Percentiles rank a stretch among this genome's conserved stretches.
These are phyloP conservation scores for Neopestalotiopsis sp. DNA, from an alignment of 2,329 filamentous ascomycete species.

Conservation along the genomic window DNA sequence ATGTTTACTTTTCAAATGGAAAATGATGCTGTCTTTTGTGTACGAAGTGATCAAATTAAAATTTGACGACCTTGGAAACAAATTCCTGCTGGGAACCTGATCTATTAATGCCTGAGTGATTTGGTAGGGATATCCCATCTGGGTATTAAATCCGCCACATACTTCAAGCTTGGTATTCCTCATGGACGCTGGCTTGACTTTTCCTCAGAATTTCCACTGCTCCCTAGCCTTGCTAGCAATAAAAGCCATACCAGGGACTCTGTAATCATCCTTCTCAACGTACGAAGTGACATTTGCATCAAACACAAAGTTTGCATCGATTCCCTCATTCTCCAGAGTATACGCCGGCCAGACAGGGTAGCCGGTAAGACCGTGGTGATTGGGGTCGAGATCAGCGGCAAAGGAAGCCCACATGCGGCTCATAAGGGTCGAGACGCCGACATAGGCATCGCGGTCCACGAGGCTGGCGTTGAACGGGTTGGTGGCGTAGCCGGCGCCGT, in stretches of 20 bases:
- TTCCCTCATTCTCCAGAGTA: slow-evolving; percentile 40
- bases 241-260: neutral
- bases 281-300: slow-evolving; percentile 49
- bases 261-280: slow-evolving; percentile 3
- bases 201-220: neutral
- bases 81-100: too few relatives aligned
- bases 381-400: slow-evolving; percentile 52
- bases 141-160: neutral
- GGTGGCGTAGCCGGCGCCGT: slow-evolving; percentile 50
- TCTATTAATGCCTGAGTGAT: too few relatives aligned
- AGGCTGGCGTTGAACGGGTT: slow-evolving; percentile 41
- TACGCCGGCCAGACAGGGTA: neutral
- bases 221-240: neutral
- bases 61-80: too few relatives aligned
- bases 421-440: slow-evolving; percentile 52
- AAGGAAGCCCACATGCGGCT: slow-evolving; percentile 58
- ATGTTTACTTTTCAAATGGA: neutral
- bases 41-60: too few relatives aligned
- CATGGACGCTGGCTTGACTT: neutral
- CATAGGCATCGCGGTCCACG: slow-evolving; percentile 45
- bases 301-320: slow-evolving; percentile 55
- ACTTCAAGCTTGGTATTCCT: neutral
- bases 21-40: too few relatives aligned
- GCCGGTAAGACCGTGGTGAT: slow-evolving; percentile 23
- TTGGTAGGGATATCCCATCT: neutral